Conservation (phyloP, 306 rosid species). For the Albizia julibrissin region DNA sequence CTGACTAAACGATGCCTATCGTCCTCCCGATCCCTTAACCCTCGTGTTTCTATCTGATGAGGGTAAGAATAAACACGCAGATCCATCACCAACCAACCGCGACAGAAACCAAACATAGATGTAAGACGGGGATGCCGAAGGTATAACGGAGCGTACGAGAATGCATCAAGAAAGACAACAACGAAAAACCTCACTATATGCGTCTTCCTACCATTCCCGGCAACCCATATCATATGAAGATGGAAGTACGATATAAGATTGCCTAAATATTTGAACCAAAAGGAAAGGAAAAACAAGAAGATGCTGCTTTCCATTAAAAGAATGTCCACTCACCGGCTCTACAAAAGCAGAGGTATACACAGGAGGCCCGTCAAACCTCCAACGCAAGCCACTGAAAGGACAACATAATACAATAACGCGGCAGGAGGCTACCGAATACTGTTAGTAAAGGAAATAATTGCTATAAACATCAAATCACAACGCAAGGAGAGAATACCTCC, state of each 20-base stretch:
- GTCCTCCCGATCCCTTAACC: background rate
- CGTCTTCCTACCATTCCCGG: background rate
- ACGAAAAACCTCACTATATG: background rate
- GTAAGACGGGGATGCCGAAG: background rate
- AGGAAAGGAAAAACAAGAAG: background rate
- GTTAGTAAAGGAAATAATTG: conserved; percentile 5
- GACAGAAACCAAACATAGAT: background rate
- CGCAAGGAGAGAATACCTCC: conserved; percentile 30
- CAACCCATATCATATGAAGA: background rate
- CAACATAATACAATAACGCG: conserved; percentile 15
- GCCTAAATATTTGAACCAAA: background rate
- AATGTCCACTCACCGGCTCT: conserved; percentile 28
- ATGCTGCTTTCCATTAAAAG: conserved; percentile 2
- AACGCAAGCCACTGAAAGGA: conserved; percentile 13
- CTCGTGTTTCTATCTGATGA: background rate
- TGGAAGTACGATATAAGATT: conserved; percentile 13
- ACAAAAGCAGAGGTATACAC: conserved; percentile 22
- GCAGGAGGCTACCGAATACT: conserved; percentile 30
- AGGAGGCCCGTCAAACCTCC: conserved; percentile 26
- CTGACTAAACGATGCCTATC: background rate
- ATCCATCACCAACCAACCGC: background rate
- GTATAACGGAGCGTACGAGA: background rate
- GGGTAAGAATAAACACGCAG: background rate
- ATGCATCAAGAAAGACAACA: background rate
- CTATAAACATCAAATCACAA: conserved; percentile 33